These are phyloP conservation scores for Rosa hybrid DNA, from an alignment of 331 rosid genomes.

Conservation along the genomic window DNA sequence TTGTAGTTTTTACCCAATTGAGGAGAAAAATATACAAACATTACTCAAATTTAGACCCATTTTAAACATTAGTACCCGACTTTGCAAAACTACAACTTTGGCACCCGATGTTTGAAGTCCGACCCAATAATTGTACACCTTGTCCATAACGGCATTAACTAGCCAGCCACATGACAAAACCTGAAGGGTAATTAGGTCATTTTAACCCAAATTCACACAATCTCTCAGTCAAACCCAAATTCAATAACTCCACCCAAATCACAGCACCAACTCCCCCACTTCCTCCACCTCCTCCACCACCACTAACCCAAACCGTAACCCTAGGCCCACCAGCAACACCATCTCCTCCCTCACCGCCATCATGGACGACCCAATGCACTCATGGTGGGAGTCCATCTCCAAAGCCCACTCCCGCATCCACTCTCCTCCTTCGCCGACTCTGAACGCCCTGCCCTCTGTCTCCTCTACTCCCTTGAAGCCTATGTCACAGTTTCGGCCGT, in stretches of 20 bases:
- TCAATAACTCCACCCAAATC: background rate
- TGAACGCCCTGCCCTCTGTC: slow-evolving; percentile 80
- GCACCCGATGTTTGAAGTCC: too few relatives aligned
- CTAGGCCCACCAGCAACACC: slow-evolving; percentile 2
- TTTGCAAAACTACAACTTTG: too few relatives aligned
- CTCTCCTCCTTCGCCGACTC: slow-evolving; percentile 79
- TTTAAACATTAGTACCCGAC: too few relatives aligned
- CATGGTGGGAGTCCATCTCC: slow-evolving; percentile 93
- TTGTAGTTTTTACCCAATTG: too few relatives aligned
- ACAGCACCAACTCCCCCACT: slow-evolving; percentile 43
- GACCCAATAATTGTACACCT: too few relatives aligned
- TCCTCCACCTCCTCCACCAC: slow-evolving; percentile 39
- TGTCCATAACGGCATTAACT: too few relatives aligned
- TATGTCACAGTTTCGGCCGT: slow-evolving; percentile 53
- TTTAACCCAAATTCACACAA: too few relatives aligned
- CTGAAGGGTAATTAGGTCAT: too few relatives aligned
- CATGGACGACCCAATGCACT: slow-evolving; percentile 73
- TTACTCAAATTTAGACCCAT: too few relatives aligned
- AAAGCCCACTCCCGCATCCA: slow-evolving; percentile 71
- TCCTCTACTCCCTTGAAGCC: slow-evolving; percentile 57
- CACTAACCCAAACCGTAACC: slow-evolving; percentile 25
- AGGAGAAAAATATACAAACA: too few relatives aligned
- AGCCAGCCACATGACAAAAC: too few relatives aligned
- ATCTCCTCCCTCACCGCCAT: slow-evolving; percentile 16
- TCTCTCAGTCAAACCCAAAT: too few relatives aligned